A percentile compares a stretch with the other conserved stretches of the same genome.
Evolutionary conservation across 768 basidiomycete species (phyloP).

Genomic region (Nevesoporus exiguus): DNA sequence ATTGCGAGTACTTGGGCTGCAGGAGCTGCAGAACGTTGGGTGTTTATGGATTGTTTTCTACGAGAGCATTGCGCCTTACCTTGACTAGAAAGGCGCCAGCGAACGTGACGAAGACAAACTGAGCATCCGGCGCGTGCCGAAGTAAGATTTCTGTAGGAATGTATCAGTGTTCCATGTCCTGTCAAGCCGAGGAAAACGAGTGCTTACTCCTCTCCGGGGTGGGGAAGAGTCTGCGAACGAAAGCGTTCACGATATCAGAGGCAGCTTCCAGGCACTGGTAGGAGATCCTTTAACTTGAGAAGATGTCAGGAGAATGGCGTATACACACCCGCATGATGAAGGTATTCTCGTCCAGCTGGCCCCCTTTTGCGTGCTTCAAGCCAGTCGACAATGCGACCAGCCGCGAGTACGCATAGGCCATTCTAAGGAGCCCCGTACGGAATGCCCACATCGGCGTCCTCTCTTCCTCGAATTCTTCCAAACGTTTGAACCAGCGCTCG

Average conservation of each 20-base stretch:
- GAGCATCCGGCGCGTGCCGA: slow-evolving; percentile 74
- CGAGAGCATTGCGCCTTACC: slow-evolving; percentile 34
- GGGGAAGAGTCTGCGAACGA: slow-evolving; percentile 55
- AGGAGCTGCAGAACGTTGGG: slow-evolving; percentile 49
- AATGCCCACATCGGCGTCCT: slow-evolving; percentile 52
- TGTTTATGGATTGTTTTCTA: neutral
- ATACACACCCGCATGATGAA: slow-evolving; percentile 62
- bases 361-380: slow-evolving; percentile 68
- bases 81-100: slow-evolving; percentile 83
- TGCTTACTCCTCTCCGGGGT: slow-evolving; percentile 50
- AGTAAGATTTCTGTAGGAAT: slow-evolving; percentile 46
- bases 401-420: slow-evolving; percentile 68
- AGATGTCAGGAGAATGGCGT: neutral
- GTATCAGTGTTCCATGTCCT: neutral
- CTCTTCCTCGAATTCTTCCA: slow-evolving; percentile 48
- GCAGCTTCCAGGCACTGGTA: slow-evolving; percentile 65
- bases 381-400: slow-evolving; percentile 69
- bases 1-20: slow-evolving; percentile 67
- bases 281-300: neutral
- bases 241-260: slow-evolving; percentile 57
- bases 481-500: slow-evolving; percentile 53
- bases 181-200: neutral
- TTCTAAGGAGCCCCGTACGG: slow-evolving; percentile 56
- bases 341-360: slow-evolving; percentile 54
- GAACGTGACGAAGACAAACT: slow-evolving; percentile 76